Evolutionary conservation across 495 filamentous ascomycete species (phyloP).

Genomic region (Usnea hakonensis): DNA sequence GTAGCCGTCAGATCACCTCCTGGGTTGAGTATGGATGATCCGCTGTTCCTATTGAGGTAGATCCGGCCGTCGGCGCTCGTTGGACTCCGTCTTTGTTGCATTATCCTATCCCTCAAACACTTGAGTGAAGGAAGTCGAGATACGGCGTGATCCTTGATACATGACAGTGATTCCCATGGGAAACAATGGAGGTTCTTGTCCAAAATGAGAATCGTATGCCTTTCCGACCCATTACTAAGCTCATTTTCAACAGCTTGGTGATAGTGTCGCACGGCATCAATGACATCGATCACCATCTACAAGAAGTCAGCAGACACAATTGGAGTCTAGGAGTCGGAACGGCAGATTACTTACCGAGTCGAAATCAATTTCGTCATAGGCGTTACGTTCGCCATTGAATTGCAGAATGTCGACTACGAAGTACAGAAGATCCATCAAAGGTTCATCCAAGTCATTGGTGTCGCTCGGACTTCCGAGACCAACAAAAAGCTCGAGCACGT

Average conservation of each 20-base stretch:
- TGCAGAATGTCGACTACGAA: conserved; percentile 95
- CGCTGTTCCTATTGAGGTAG: conserved; percentile 51
- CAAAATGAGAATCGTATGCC: conserved; percentile 84
- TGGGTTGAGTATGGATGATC: conserved; percentile 84
- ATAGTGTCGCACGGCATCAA: conserved; percentile 72
- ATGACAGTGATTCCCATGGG: conserved; percentile 93
- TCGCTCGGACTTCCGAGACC: conserved; percentile 66
- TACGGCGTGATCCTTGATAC: conserved; percentile 68
- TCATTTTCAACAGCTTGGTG: conserved; percentile 50
- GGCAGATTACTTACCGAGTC: conserved; percentile 46
- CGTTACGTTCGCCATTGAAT: conserved; percentile 92
- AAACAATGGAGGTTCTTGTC: conserved; percentile 85
- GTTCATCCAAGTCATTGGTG: conserved; percentile 72
- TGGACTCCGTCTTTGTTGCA: conserved; percentile 38
- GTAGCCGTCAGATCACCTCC: conserved; percentile 74
- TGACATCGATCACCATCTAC: conserved; percentile 69
- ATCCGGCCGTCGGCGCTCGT: conserved; percentile 29
- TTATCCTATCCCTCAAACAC: conserved; percentile 62
- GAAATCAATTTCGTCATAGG: conserved; percentile 96
- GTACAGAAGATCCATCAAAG: conserved; percentile 80
- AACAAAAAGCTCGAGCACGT: conserved; percentile 78
- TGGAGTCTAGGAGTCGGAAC: neutral
- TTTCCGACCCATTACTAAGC: conserved; percentile 53
- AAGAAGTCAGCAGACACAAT: conserved; percentile 17
- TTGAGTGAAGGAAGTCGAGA: conserved; percentile 77